Percentiles rank a stretch among this genome's conserved stretches.
Conservation (phyloP, 2,329 filamentous ascomycete genomes). For the Aspergillus novoparasiticus region DNA sequence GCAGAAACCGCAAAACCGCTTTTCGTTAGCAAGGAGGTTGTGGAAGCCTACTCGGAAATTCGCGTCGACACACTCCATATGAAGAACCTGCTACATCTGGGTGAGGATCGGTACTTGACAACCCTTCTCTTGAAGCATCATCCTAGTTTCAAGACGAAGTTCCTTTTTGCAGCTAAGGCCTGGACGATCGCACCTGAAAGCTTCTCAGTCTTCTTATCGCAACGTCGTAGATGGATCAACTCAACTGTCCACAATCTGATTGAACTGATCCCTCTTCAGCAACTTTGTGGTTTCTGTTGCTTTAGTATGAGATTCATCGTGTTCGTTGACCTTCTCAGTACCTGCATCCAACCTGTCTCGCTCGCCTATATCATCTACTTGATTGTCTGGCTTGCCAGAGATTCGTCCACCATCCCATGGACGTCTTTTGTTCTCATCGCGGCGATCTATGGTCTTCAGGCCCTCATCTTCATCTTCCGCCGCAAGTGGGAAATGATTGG, state of each 20-base stretch:
- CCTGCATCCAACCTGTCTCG: slow-evolving; percentile 87
- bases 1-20: slow-evolving; percentile 93
- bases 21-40: slow-evolving; percentile 90
- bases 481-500: slow-evolving; percentile 99
- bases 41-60: slow-evolving; percentile 85
- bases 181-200: slow-evolving; percentile 97
- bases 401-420: slow-evolving; percentile 69
- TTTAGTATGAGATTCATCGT: slow-evolving; percentile 99
- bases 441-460: slow-evolving; percentile 96
- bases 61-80: slow-evolving; percentile 97
- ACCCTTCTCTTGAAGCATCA: slow-evolving; percentile 92
- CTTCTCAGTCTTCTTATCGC: slow-evolving; percentile 92
- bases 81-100: slow-evolving; percentile 96
- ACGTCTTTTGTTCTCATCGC: slow-evolving; percentile 88
- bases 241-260: slow-evolving; percentile 97
- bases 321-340: slow-evolving; percentile 89
- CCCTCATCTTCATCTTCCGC: slow-evolving; percentile 92
- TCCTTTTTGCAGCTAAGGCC: slow-evolving; percentile 85
- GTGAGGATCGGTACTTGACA: slow-evolving; percentile 96
- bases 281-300: slow-evolving; percentile 99
- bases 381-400: slow-evolving; percentile 69
- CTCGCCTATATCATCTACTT: slow-evolving; percentile 89
- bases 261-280: slow-evolving; percentile 87
- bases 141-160: slow-evolving; percentile 96
- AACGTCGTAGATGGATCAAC: slow-evolving; percentile 99